phyloP scores from a whole-genome alignment of 495 filamentous ascomycete genomes.

The Talaromyces borbonicus region DNA sequence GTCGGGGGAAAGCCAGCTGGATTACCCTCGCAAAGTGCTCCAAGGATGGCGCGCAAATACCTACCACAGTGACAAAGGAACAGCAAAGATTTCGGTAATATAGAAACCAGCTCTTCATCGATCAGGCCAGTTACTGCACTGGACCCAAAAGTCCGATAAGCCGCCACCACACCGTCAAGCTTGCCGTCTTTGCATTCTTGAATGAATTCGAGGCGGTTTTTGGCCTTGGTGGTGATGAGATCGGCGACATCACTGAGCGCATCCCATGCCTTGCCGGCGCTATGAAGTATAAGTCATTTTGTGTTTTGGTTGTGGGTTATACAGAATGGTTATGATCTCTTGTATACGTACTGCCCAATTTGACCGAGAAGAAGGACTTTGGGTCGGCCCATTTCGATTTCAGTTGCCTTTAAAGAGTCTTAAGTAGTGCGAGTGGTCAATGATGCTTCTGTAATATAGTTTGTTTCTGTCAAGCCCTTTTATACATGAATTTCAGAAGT shows the following conservation, averaged over 20 bases:
- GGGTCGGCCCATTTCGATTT: slow-evolving; percentile 1
- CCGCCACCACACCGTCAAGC: slow-evolving; percentile 55
- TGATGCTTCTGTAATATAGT: not conserved
- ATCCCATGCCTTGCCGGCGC: slow-evolving; percentile 39
- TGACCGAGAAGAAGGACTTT: slow-evolving; percentile 49
- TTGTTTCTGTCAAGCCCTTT: no score
- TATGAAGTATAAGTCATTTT: slow-evolving; percentile 4
- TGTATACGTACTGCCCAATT: slow-evolving; percentile 42
- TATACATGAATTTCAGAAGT: no score
- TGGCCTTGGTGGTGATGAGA: slow-evolving; percentile 36
- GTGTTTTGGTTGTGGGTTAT: not conserved
- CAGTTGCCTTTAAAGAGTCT: no score
- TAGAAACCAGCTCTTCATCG: slow-evolving; percentile 54
- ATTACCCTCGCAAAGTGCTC: no score
- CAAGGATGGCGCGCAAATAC: no score
- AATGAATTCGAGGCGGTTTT: slow-evolving; percentile 60
- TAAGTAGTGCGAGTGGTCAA: not conserved
- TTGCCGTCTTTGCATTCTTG: slow-evolving; percentile 59
- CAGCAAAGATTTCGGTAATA: slow-evolving; percentile 42
- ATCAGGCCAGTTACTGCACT: slow-evolving; percentile 56
- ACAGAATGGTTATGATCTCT: not conserved
- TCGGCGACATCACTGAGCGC: slow-evolving; percentile 41
- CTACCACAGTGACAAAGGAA: slow-evolving; percentile 49
- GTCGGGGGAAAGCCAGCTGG: no score
- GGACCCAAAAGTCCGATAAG: slow-evolving; percentile 71